Conservation (phyloP, 768 basidiomycete genomes). For the Serendipita indica region DNA sequence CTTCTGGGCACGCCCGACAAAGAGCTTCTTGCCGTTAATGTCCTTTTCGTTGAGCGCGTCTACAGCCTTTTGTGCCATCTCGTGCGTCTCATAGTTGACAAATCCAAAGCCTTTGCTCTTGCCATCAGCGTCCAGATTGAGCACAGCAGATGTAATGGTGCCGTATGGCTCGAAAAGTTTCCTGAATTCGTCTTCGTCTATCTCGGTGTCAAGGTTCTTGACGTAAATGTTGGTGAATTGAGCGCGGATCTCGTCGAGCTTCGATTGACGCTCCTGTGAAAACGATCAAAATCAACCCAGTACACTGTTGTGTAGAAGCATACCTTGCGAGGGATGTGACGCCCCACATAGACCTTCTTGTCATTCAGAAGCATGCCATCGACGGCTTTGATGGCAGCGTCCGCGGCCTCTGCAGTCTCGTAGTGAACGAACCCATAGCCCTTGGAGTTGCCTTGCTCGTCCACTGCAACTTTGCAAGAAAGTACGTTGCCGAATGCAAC, state of each 20-base stretch:
- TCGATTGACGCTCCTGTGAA: slow-evolving; percentile 82
- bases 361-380: slow-evolving; percentile 99
- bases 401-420: slow-evolving; percentile 92
- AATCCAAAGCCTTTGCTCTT: slow-evolving; percentile 97
- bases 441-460: slow-evolving; percentile 88
- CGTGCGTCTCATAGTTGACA: slow-evolving; percentile 90
- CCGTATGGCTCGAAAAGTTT: slow-evolving; percentile 67
- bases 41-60: slow-evolving; percentile 81
- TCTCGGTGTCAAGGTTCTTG: slow-evolving; percentile 86
- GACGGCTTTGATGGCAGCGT: slow-evolving; percentile 92
- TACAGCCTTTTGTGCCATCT: slow-evolving; percentile 81
- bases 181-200: slow-evolving; percentile 74
- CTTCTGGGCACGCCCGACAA: slow-evolving; percentile 94
- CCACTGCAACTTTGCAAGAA: slow-evolving; percentile 97
- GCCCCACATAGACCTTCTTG: slow-evolving; percentile 97
- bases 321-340: slow-evolving; percentile 93
- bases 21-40: slow-evolving; percentile 73
- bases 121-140: slow-evolving; percentile 74
- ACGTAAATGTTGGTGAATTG: slow-evolving; percentile 98
- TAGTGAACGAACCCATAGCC: slow-evolving; percentile 99
- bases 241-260: slow-evolving; percentile 92
- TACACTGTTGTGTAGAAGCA: slow-evolving; percentile 15
- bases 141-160: slow-evolving; percentile 71
- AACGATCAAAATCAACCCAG: not conserved
- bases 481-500: slow-evolving; percentile 97